phyloP scores from a whole-genome alignment of 164 flowering plant genomes.

The Vitis cinerea region DNA sequence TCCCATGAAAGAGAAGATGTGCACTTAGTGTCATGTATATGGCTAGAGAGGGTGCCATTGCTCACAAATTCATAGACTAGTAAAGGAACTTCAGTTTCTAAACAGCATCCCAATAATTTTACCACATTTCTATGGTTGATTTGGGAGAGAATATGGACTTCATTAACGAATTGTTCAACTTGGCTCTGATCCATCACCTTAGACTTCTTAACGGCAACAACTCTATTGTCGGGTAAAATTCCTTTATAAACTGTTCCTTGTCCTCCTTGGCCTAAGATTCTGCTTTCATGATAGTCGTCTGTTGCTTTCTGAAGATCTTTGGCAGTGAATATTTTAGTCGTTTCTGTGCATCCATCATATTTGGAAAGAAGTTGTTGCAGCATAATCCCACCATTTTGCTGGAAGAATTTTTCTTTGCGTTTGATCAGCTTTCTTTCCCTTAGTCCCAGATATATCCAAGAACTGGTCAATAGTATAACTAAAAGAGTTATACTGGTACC shows the following conservation, averaged over 20 bases:
- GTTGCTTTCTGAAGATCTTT: constrained; percentile 49
- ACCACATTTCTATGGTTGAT: constrained; percentile 52
- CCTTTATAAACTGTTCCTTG: constrained; percentile 46
- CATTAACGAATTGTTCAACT: constrained; percentile 47
- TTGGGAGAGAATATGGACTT: constrained; percentile 44
- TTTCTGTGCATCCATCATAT: constrained; percentile 15
- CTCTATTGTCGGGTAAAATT: constrained; percentile 24
- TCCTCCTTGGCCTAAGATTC: constrained; percentile 47
- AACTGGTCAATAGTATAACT: background rate
- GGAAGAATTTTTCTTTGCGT: constrained; percentile 39
- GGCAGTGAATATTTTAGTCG: constrained; percentile 34
- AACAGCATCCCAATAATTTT: constrained; percentile 42
- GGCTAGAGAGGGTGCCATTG: constrained; percentile 44
- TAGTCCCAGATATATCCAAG: constrained; percentile 21
- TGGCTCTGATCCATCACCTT: constrained; percentile 34
- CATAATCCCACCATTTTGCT: constrained; percentile 45
- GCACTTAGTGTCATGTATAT: constrained; percentile 23
- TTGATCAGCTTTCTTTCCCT: constrained; percentile 28
- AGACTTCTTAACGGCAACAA: constrained; percentile 51
- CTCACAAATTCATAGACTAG: constrained; percentile 47
- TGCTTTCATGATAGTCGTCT: constrained; percentile 25
- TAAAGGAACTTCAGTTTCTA: constrained; percentile 45
- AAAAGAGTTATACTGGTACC: constrained; percentile 12
- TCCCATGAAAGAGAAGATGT: constrained; percentile 26
- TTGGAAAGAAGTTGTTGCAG: constrained; percentile 33